Evolutionary conservation across 805 yeast species (phyloP).

Genomic region (Suhomyces pyralidae): DNA sequence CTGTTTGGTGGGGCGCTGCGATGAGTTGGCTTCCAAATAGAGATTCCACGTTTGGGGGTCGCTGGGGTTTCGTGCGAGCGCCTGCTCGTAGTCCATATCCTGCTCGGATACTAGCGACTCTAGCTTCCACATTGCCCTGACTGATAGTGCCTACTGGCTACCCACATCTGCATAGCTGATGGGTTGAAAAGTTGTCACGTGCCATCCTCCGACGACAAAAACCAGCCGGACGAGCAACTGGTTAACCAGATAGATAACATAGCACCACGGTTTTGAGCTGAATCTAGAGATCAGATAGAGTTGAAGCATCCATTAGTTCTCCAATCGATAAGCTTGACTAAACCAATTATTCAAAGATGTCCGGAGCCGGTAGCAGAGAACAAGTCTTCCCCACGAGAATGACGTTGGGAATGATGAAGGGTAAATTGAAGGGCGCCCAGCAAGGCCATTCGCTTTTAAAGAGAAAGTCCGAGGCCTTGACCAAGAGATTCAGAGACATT

Average conservation of each 20-base stretch:
- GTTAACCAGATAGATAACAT: not conserved
- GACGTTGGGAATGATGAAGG: constrained; percentile 94
- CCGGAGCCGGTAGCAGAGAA: constrained; percentile 79
- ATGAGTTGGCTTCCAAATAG: constrained; percentile 24
- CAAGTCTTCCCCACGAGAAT: constrained; percentile 97
- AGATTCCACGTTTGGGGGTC: constrained; percentile 43
- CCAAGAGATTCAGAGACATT: constrained; percentile 93
- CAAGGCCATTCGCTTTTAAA: constrained; percentile 92
- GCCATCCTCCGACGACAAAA: not conserved
- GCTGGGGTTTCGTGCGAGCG: constrained; percentile 30
- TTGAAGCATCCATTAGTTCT: not conserved
- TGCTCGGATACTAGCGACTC: not conserved
- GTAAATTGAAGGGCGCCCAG: constrained; percentile 94
- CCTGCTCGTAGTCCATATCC: constrained; percentile 37
- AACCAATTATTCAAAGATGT: constrained; percentile 34
- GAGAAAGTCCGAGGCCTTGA: constrained; percentile 94
- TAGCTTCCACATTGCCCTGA: not conserved
- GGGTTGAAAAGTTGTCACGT: not conserved
- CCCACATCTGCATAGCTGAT: not conserved
- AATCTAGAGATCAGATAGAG: not conserved
- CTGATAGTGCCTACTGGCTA: not conserved
- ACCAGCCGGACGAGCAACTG: not conserved
- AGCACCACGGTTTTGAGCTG: not conserved
- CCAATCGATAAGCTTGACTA: not conserved
- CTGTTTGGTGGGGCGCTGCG: constrained; percentile 21